Evolutionary conservation across 805 yeast species (phyloP), one percentile per base, ranked within the genome.

Genomic region (Starmerella vitae): DNA sequence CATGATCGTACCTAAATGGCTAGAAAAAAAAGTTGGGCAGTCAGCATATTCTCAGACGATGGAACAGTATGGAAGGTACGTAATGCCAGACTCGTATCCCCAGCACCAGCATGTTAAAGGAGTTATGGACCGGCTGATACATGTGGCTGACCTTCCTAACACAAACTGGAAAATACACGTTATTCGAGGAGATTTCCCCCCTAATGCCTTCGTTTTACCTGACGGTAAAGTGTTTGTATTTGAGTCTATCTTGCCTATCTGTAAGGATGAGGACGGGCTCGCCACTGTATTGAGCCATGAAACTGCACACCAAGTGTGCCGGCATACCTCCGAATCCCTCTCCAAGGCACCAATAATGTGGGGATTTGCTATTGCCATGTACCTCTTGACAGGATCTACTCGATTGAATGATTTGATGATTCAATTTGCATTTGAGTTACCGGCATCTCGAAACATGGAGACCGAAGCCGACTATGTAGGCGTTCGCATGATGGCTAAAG

Each of bases 221-320:
- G 88, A 91, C 44, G 98, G 98, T 5, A 86, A 86, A 58, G 94
- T 91, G 31, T 91, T 91, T 60, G 85, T 91, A 15, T 83, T 81
- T 54, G 67, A 78, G 33, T 72, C 81, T 8, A 82, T 91, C 30
- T 56, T 91, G 34, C 79, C 81, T 1, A 72, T 91, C 22, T 78
- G 94, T 57, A 62, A 64, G 20, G 76, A 81, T 53, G 93, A 84
- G 37, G 93, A 84, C 56, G 96, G 95, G 2, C 61, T 91, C 33
- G 97, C 97, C n/a, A 85, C 97, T 0, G 95, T 91, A 2, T 63
- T 91, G 33, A 66, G 94, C 0, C 99, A 91, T 57, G 99, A 91
- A 53, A 71, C 86, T 40, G 86, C 95, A 0, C 98, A 91, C 62
- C 93, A 85, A 57, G 65, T 91, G 48, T 95, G 95, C 7, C 76